Base-by-base conservation (phyloP, 176 grass and related monocot genomes). In the Musa acuminata region DNA sequence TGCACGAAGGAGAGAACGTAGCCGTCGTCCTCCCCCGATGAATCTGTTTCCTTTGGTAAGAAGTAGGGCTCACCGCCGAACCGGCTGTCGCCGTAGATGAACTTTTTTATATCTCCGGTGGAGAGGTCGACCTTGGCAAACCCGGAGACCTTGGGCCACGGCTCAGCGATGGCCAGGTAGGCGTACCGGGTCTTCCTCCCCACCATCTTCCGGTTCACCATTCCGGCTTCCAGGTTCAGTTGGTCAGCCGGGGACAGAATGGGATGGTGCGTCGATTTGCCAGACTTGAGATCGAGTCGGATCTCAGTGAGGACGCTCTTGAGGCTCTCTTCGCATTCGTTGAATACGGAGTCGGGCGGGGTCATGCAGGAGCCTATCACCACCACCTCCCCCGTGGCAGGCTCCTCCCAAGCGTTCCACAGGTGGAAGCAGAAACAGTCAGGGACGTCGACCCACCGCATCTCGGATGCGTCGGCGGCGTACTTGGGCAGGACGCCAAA, bases 331-430 rank as follows among this genome's bases (percentile, higher is more conserved):
- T 73, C 82, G 2, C 80, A 86, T n/a, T 96, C 93, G 79, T 92
- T 96, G 84, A 96, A 96, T 0, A 96, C 78, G 27, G 89, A 77
- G 85, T 96, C 93, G 0, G 89, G 76, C 1, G 93, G 93, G 10
- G 89, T 96, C 93, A 96, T 96, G 89, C 93, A 96, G 21, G 93
- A 96, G 0, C 87, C 93, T 59, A 96, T 77, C 0, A 96, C 93
- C 0, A 92, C 89, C 66, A 96, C 77, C 80, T 96, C 93, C 76
- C 85, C 85, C 17, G 83, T 83, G 65, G 20, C 69, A 3, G 72
- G 62, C 52, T 92, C 93, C 77, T 92, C 93, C 93, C 89, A 96
- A 16, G 92, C 84, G 82, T 96, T 96, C 92, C 92, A 96, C 13
- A 96, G 77, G 80, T 96, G 92, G 77, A 96, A 96, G 80, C 89